These are phyloP conservation scores for Fusarium lateritium DNA, from an alignment of 2,329 filamentous ascomycete genomes.

Conservation along the genomic window DNA sequence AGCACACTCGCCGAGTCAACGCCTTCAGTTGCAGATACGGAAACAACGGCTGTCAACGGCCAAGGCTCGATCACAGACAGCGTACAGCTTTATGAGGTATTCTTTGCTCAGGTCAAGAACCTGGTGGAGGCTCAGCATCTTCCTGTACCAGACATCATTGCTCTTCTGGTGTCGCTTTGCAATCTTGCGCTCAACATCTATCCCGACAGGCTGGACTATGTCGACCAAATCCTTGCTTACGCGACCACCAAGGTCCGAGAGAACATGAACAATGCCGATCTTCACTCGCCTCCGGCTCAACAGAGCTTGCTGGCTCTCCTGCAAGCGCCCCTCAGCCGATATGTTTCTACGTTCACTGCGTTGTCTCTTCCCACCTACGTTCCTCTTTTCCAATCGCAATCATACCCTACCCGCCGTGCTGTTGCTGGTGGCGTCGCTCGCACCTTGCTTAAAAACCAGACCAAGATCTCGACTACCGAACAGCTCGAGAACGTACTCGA, in stretches of 20 bases:
- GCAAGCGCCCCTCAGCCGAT: conserved; percentile 90
- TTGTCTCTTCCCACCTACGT: conserved; percentile 93
- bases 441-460: conserved; percentile 86
- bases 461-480: conserved; percentile 80
- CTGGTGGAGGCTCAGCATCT: conserved; percentile 92
- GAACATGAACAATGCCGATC: conserved; percentile 93
- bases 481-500: conserved; percentile 92
- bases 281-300: conserved; percentile 90
- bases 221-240: conserved; percentile 93
- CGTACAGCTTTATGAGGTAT: conserved; percentile 95
- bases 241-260: conserved; percentile 89
- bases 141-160: conserved; percentile 94
- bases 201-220: conserved; percentile 91
- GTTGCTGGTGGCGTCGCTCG: conserved; percentile 91
- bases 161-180: conserved; percentile 90
- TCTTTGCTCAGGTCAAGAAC: conserved; percentile 95
- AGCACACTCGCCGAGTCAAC: conserved; percentile 53
- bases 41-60: conserved; percentile 64
- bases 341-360: conserved; percentile 96
- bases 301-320: conserved; percentile 90
- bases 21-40: conserved; percentile 62
- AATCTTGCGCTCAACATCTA: conserved; percentile 98
- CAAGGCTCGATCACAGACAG: conserved; percentile 67
- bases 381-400: conserved; percentile 89
- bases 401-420: conserved; percentile 90